These are phyloP conservation scores for Phytophthora hibernalis DNA, from an alignment of 352 stramenopile species.

Conservation along the genomic window DNA sequence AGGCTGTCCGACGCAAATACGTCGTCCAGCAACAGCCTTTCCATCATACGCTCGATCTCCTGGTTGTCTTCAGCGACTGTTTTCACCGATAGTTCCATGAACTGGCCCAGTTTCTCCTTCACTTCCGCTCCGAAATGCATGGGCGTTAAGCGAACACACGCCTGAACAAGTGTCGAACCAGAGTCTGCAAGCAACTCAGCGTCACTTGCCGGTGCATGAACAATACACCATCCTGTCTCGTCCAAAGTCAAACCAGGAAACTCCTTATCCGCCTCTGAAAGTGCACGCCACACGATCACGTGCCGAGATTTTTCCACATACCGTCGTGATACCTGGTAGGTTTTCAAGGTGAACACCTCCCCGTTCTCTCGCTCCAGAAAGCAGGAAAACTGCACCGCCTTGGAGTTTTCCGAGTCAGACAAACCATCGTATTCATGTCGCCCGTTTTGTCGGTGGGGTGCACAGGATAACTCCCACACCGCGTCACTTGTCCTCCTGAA, in stretches of 20 bases:
- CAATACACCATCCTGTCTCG: slow-evolving; percentile 54
- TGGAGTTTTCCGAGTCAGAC: slow-evolving; percentile 34
- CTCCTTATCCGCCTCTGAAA: slow-evolving; percentile 40
- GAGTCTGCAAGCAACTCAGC: slow-evolving; percentile 2
- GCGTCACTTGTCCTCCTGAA: slow-evolving; percentile 24
- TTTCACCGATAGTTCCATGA: slow-evolving; percentile 30
- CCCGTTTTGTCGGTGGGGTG: slow-evolving; percentile 20
- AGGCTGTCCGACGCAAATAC: slow-evolving; percentile 24
- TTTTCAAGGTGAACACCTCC: slow-evolving; percentile 14
- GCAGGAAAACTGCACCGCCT: slow-evolving; percentile 40
- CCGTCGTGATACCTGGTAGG: slow-evolving; percentile 24
- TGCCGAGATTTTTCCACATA: slow-evolving; percentile 50
- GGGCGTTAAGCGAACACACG: slow-evolving; percentile 19
- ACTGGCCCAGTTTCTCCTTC: slow-evolving; percentile 20
- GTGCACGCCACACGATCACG: slow-evolving; percentile 56
- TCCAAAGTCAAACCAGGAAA: slow-evolving; percentile 53
- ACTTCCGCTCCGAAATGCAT: slow-evolving; percentile 18
- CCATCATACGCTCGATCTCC: slow-evolving; percentile 31
- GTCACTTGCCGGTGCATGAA: slow-evolving; percentile 9
- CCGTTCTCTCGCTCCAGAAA: slow-evolving; percentile 19
- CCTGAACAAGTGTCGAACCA: slow-evolving; percentile 21
- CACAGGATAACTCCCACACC: slow-evolving; percentile 27
- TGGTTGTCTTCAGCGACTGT: slow-evolving; percentile 28
- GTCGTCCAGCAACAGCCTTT: slow-evolving; percentile 30
- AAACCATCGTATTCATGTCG: slow-evolving; percentile 22